These are phyloP conservation scores for Diplodia scrobiculata DNA, from an alignment of 2,329 filamentous ascomycete genomes.

Conservation along the genomic window DNA sequence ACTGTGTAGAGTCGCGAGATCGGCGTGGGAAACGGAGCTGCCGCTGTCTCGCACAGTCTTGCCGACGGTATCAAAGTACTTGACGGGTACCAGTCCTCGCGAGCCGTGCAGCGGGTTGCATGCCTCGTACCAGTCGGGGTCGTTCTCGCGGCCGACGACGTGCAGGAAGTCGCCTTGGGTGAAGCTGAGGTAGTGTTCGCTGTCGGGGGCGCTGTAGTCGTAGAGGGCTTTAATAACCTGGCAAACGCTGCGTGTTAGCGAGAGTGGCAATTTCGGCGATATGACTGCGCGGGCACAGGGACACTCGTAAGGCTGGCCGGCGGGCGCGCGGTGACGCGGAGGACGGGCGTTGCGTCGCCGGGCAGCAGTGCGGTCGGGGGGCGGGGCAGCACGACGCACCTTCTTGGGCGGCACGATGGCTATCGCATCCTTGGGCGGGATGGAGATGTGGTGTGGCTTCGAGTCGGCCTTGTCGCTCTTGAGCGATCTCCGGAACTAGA, in stretches of 20 bases:
- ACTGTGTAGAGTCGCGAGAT: slow-evolving; percentile 51
- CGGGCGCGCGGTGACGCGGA: slow-evolving; percentile 24
- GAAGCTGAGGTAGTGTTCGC: slow-evolving; percentile 72
- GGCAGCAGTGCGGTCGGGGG: slow-evolving; percentile 9
- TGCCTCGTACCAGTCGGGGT: slow-evolving; percentile 95
- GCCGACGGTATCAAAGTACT: slow-evolving; percentile 88
- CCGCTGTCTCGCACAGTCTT: slow-evolving; percentile 89
- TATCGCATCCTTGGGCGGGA: slow-evolving; percentile 80
- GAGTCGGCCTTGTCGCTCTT: slow-evolving; percentile 79
- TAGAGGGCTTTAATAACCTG: slow-evolving; percentile 97
- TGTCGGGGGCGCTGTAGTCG: slow-evolving; percentile 75
- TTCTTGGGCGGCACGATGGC: slow-evolving; percentile 93
- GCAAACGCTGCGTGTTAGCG: slow-evolving; percentile 32
- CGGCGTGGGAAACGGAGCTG: slow-evolving; percentile 44
- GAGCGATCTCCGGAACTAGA: slow-evolving; percentile 75
- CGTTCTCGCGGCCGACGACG: slow-evolving; percentile 93
- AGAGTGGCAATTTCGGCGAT: slow-evolving; percentile 33
- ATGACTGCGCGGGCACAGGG: slow-evolving; percentile 27
- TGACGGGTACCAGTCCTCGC: slow-evolving; percentile 87
- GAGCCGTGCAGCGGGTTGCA: slow-evolving; percentile 92
- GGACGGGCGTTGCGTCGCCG: slow-evolving; percentile 19
- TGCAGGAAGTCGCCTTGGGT: slow-evolving; percentile 96
- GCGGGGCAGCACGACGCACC: slow-evolving; percentile 55
- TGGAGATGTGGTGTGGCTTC: slow-evolving; percentile 71
- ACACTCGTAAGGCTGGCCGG: slow-evolving; percentile 28